Evolutionary conservation across 768 basidiomycete genomes (phyloP), one percentile per base, ranked within the genome.

Genomic region (Leccinum subgranulosum): DNA sequence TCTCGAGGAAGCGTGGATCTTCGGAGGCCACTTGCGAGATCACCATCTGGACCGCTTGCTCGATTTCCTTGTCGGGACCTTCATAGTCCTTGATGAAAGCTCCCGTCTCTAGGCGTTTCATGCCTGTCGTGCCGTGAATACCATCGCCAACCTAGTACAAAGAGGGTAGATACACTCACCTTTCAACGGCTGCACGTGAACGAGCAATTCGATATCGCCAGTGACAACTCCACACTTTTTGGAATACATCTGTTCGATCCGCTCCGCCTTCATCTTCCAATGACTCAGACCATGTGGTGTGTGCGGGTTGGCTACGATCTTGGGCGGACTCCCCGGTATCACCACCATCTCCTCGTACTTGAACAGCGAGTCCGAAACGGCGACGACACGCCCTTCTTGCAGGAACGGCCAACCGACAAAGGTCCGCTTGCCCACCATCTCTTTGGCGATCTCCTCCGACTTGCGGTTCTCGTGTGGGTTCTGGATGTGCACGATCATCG

Each of bases 1-100:
- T 83, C 73, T 98, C 97, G 46, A 91, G 56, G 70, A 82, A 92
- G 28, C 90, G 87, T 27, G 93, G 90, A 69, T 99, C 97, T 73
- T 98, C 94, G 4, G 88, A 92, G 11, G 80, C 78, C 36, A 98
- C 91, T 58, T 89, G 80, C 0, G 83, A 77, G 15, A 98, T 81
- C 25, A 85, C 83, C 79, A 97, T 84, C 73, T 99, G 97, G 3
- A 92, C 81, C 3, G 94, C 92, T 56, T 89, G 87, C 60, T 94
- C 92, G 14, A 81, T 77, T 72, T 96, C 93, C 65, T 90, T 93
- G 17, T 93, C 86, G 0, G 76, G 69, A 0, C 76, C 86, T 64
- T 97, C 94, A 67, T 96, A 98, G 64, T 98, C 95, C 73, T 98
- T 99, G 54, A 97, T 84, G 58, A 98, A 82, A 4, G 96, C 91